Evolutionary conservation across 2,329 filamentous ascomycete species (phyloP), one percentile per base, ranked within the genome.

Genomic region (Fulvia fulva): DNA sequence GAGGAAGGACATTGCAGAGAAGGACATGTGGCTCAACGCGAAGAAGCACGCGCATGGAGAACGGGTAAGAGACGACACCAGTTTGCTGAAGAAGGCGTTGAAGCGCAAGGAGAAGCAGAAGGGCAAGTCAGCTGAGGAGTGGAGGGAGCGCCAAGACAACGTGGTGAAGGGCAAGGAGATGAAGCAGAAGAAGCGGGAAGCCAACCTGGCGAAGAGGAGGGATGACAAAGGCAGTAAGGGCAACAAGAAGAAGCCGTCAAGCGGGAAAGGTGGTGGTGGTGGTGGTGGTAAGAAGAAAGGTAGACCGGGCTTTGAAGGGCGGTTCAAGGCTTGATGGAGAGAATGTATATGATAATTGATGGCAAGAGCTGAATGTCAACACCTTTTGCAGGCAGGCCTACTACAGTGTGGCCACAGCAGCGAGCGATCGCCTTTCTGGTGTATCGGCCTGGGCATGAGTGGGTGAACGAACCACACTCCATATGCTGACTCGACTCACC

Each of bases 11-110:
- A 87, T 97, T 46, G 86, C 91, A 60, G 90, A 97, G 75, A 97
- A 97, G 79, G 93, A 99, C 69, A 80, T 87, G 58, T 99, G 94
- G 94, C 80, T 97, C 59, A 93, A 89, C 50, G 94, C 94, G 2
- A 88, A 93, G 75, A 90, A 91, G 75, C 86, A 89, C 23, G 91
- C 88, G 1, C 90, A 96, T 73, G 94, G 94, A 51, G 92, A 96
- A 71, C 89, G 90, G 71, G 87, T 97, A 32, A 86, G 86, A 60
- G 91, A 97, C 70, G 91, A 96, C 73, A 90, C 91, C 63, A 85
- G 83, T 47, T 77, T 96, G 57, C 81, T 99, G 26, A 97, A 96
- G 81, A 97, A 96, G 81, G 89, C 92, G 0, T 80, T 97, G 65
- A 97, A 97, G 82, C 87, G 93, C 65, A 95, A 96, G 78, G 91